Conservation (phyloP, 768 basidiomycete species). For the Dentipellis fragilis region DNA sequence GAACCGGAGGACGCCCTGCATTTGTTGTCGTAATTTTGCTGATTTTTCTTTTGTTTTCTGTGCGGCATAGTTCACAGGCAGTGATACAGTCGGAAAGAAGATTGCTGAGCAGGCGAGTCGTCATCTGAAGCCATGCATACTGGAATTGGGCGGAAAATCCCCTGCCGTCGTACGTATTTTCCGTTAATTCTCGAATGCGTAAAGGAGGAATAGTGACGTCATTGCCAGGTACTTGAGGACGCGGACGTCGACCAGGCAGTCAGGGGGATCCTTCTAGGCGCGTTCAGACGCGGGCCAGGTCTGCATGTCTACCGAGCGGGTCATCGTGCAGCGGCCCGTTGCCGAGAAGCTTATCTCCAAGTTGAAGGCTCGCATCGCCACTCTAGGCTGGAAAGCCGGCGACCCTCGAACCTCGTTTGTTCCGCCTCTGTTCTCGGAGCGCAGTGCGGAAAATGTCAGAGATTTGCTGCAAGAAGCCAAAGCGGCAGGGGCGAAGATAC, state of each 20-base stretch:
- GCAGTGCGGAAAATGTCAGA: conserved; percentile 35
- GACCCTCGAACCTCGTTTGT: conserved; percentile 22
- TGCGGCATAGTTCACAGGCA: conserved; percentile 40
- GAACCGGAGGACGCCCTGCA: conserved; percentile 3
- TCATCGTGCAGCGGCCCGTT: conserved; percentile 38
- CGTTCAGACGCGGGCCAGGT: conserved; percentile 43
- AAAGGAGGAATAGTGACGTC: background rate
- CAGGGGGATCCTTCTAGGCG: conserved; percentile 34
- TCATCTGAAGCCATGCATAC: conserved; percentile 42
- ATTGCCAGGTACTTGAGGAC: conserved; percentile 35
- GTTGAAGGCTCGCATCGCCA: conserved; percentile 23
- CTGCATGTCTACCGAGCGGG: conserved; percentile 49
- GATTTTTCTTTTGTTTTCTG: background rate
- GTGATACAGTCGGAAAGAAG: conserved; percentile 42
- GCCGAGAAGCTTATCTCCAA: conserved; percentile 26
- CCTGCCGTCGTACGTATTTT: conserved; percentile 35
- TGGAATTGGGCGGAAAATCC: conserved; percentile 49
- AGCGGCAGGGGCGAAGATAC: conserved; percentile 32
- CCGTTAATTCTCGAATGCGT: background rate
- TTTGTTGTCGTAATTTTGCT: background rate
- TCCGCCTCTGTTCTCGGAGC: conserved; percentile 32
- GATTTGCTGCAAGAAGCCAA: conserved; percentile 33
- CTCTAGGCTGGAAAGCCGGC: conserved; percentile 26
- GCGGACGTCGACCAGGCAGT: conserved; percentile 46
- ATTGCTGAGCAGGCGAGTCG: conserved; percentile 46